Evolutionary conservation across 345 rosid species (phyloP), one percentile per base, ranked within the genome.

Genomic region (Euphorbia pulcherrima): DNA sequence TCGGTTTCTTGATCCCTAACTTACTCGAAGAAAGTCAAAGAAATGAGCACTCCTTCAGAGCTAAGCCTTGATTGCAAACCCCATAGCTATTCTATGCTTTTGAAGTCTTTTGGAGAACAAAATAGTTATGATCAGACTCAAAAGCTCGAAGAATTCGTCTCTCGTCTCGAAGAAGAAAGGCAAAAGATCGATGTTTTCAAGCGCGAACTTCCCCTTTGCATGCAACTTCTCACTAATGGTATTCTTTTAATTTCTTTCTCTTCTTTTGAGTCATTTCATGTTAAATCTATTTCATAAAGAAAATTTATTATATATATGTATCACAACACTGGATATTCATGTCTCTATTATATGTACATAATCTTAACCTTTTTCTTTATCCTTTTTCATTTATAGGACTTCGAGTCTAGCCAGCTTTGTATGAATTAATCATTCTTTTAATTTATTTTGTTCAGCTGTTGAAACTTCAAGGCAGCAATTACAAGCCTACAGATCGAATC

Each of bases 121-220:
- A 74, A 44, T 10, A 44, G 13, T 41, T 8, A 48, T 24, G 86
- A 84, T 62, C 92, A 88, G 18, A 80, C 89, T 48, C 97, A 84
- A 46, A 87, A 83, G 83, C 94, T 95, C 8, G 97, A 92, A 82
- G 97, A 95, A 54, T 79, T 87, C 75, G 88, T 95, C 23, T 71
- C 86, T 71, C 86, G 77, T 41, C 97, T 95, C 23, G 97, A 95
- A 64, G 97, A 92, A 67, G 99, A 95, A 73, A 85, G 96, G 41
- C 84, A 87, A 71, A 95, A 95, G 90, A 92, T 95, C 63, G 99
- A 95, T 69, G 99, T 96, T 27, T 90, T 95, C 83, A 95, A 95
- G 78, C 96, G 99, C 9, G 99, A 95, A 78, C 90, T 95, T 26
- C 99, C 99, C 1, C 97, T 95, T 72, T 95, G 99, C 92, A 92